Conservation (phyloP, 192 early-diverging fungal species). For the Coemansia sp. region DNA sequence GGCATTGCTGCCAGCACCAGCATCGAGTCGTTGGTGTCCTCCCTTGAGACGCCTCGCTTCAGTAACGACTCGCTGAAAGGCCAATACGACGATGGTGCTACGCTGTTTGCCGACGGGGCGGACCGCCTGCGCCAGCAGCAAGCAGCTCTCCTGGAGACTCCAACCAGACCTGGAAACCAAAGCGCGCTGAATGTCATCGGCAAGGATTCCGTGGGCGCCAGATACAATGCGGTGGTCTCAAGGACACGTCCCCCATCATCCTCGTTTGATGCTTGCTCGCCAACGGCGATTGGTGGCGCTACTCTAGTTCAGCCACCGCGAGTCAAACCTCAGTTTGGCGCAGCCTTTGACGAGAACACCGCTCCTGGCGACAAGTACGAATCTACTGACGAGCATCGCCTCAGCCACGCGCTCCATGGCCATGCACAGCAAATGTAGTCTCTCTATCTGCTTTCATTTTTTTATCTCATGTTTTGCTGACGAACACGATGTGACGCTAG, state of each 20-base stretch:
- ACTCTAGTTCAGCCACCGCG: constrained; percentile 38
- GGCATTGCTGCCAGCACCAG: constrained; percentile 6
- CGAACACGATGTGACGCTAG: not conserved
- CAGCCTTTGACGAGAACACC: constrained; percentile 1
- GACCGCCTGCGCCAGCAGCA: not conserved
- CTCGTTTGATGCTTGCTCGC: not conserved
- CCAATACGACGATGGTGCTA: constrained; percentile 20
- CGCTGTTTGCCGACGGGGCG: constrained; percentile 12
- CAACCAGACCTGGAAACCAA: constrained; percentile 5
- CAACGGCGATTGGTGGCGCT: not conserved
- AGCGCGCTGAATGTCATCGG: constrained; percentile 4
- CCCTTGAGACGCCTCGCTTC: constrained; percentile 41
- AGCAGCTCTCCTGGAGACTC: constrained; percentile 6
- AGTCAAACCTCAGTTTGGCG: not conserved
- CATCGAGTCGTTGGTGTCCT: constrained; percentile 28
- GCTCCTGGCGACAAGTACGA: not conserved
- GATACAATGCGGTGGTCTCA: constrained; percentile 4
- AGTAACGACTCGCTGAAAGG: not conserved
- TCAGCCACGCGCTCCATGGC: not conserved
- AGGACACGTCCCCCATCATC: not conserved
- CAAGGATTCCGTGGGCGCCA: not conserved
- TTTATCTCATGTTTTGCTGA: not conserved
- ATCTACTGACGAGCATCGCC: not conserved
- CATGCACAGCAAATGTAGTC: not conserved
- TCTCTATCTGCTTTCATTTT: not conserved